These are phyloP conservation scores for Tardiomyces depauwii DNA, from an alignment of 1,139 yeast species.

Conservation along the genomic window DNA sequence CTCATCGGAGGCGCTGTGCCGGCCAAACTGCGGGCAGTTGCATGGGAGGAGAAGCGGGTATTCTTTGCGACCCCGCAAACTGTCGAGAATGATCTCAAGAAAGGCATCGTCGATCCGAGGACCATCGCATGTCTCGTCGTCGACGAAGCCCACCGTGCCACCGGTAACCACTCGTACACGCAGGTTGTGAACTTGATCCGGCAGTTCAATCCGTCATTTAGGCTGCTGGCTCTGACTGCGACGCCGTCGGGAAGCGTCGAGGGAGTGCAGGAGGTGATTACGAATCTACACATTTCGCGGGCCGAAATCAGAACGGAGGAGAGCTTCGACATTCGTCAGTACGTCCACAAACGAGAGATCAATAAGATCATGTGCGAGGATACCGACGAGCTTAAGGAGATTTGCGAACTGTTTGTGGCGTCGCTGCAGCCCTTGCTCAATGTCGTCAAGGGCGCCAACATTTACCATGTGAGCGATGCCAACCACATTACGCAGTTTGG, in stretches of 20 bases:
- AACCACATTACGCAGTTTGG: constrained; percentile 56
- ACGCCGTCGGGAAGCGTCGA: constrained; percentile 88
- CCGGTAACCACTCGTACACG: constrained; percentile 81
- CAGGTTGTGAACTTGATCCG: constrained; percentile 61
- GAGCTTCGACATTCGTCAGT: constrained; percentile 66
- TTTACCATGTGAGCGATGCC: constrained; percentile 57
- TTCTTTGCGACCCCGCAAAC: constrained; percentile 97
- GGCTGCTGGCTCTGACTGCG: constrained; percentile 84
- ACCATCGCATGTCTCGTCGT: constrained; percentile 64
- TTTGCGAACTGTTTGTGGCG: constrained; percentile 40
- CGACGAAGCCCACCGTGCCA: constrained; percentile 94
- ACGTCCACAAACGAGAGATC: constrained; percentile 61
- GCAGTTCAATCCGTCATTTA: constrained; percentile 52
- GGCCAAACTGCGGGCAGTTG: constrained; percentile 47
- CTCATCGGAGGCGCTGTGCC: constrained; percentile 56
- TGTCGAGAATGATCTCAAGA: constrained; percentile 74
- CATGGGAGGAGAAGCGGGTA: constrained; percentile 69
- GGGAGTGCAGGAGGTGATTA: constrained; percentile 76
- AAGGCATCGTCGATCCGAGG: constrained; percentile 68
- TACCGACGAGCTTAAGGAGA: constrained; percentile 41
- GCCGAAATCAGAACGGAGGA: constrained; percentile 83
- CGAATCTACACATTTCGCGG: constrained; percentile 58
- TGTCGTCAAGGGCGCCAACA: constrained; percentile 51
- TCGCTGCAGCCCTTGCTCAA: constrained; percentile 58
- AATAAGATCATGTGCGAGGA: constrained; percentile 46